Evolutionary conservation across 768 basidiomycete species (phyloP), one percentile per base, ranked within the genome.

Genomic region (Hortiboletus flavorubellus): DNA sequence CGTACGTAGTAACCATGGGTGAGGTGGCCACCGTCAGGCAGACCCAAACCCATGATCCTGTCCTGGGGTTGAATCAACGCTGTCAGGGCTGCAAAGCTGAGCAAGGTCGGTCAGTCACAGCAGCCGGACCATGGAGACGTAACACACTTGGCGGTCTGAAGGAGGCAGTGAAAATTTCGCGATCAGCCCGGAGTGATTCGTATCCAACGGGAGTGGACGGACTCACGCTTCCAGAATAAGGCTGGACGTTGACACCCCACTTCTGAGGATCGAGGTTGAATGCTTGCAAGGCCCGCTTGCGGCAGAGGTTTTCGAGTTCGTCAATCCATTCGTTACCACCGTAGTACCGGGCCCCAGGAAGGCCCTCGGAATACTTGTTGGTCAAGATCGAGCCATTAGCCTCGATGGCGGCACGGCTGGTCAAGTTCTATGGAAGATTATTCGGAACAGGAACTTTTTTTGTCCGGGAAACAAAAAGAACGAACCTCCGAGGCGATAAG

Each of bases 171-270:
- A n/a, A 38, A 38, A 55, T 47, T 44, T 7, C 46, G 46, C 54
- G 23, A 53, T 70, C 48, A 70, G 59, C 54, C 30, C 4, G 10
- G 42, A 9, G 9, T 7, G 23, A 33, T 4, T 41, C 41, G 15
- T 43, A 34, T 35, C 45, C 21, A 58, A 42, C 44, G 16, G 12
- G 23, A 2, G 8, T 3, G 5, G n/a, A 53, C 16, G 48, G 34
- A 83, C 88, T 71, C 68, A 92, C 88, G 59, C 84, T 87, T 54
- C 92, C 91, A 64, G 94, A 97, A 76, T 98, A 99, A 8, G 97
- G 97, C 75, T 99, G 97, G 53, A 99, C 97, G 69, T 98, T 98
- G 75, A 99, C 94, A 63, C 96, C 96, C 97, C 97, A 98, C 73
- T 86, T 84, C 46, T 76, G 79, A 41, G 91, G 83, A 76, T 98